Percentiles rank a stretch among this genome's conserved stretches.
Conservation (phyloP, 106 monocot species). For the Gastrodia elata region DNA sequence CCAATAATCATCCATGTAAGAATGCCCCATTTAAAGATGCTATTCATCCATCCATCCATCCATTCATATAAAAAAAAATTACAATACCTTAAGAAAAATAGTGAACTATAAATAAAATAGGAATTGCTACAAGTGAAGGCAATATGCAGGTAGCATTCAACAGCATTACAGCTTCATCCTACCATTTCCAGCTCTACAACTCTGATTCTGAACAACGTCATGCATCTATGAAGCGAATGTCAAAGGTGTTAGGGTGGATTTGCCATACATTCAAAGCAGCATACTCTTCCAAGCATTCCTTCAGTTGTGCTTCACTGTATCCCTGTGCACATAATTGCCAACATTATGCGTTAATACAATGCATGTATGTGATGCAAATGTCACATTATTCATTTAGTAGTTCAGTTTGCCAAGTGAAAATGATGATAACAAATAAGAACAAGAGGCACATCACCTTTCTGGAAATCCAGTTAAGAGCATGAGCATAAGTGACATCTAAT, state of each 20-base stretch:
- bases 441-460: conserved; percentile 66
- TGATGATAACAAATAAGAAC: not conserved
- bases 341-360: not conserved
- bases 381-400: not conserved
- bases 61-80: too few species aligned
- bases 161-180: too few species aligned
- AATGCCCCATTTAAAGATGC: too few species aligned
- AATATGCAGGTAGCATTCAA: too few species aligned
- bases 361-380: too few species aligned
- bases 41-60: too few species aligned
- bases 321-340: conserved; percentile 37
- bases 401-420: not conserved
- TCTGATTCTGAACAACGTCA: conserved; percentile 26
- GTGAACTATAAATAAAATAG: too few species aligned
- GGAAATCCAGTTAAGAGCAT: conserved; percentile 96
- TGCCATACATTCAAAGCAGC: conserved; percentile 98
- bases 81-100: too few species aligned
- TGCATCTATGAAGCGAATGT: conserved; percentile 92
- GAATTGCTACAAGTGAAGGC: too few species aligned
- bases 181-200: too few species aligned
- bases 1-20: too few species aligned
- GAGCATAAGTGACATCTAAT: conserved; percentile 82
- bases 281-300: conserved; percentile 95
- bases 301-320: conserved; percentile 90
- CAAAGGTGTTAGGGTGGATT: conserved; percentile 89